phyloP scores from a whole-genome alignment of 2,329 filamentous ascomycete genomes.

The Penicillium occitanis region DNA sequence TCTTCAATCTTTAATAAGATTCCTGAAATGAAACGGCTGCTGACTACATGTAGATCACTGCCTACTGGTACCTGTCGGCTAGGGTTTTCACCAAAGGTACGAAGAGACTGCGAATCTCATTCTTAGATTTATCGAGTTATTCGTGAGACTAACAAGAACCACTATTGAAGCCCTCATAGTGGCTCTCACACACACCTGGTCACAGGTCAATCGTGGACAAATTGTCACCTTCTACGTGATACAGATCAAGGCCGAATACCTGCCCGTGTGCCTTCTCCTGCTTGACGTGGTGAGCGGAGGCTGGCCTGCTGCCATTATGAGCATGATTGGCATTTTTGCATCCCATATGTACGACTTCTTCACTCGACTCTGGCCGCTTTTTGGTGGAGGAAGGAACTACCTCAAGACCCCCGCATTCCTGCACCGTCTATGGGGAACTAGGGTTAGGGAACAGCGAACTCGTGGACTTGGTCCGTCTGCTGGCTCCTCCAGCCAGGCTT shows the following conservation, averaged over 20 bases:
- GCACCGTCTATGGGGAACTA: slow-evolving; percentile 61
- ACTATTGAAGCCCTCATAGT: slow-evolving; percentile 63
- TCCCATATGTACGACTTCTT: slow-evolving; percentile 91
- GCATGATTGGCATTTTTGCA: slow-evolving; percentile 76
- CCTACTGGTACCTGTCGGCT: slow-evolving; percentile 39
- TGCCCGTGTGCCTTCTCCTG: slow-evolving; percentile 77
- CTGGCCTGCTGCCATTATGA: slow-evolving; percentile 56
- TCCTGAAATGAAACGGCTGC: slow-evolving; percentile 21
- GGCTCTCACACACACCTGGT: slow-evolving; percentile 78
- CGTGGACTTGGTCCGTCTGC: slow-evolving; percentile 2
- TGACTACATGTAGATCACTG: slow-evolving; percentile 43
- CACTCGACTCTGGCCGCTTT: slow-evolving; percentile 81
- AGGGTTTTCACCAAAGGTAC: slow-evolving; percentile 36
- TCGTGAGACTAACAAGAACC: neutral
- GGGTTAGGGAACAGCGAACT: neutral
- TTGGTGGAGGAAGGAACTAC: slow-evolving; percentile 77
- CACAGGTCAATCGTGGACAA: slow-evolving; percentile 77
- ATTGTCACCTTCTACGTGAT: slow-evolving; percentile 79
- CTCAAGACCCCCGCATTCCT: slow-evolving; percentile 73
- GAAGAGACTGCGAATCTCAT: neutral
- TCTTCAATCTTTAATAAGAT: slow-evolving; percentile 19
- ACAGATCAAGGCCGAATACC: slow-evolving; percentile 75
- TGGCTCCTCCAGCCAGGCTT: neutral
- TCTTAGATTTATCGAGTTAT: neutral
- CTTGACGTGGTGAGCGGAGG: slow-evolving; percentile 70